Percentiles rank a stretch among this genome's conserved stretches.
phyloP scores from a whole-genome alignment of 1,284 basidiomycete species.

The Ustilago sp. region DNA sequence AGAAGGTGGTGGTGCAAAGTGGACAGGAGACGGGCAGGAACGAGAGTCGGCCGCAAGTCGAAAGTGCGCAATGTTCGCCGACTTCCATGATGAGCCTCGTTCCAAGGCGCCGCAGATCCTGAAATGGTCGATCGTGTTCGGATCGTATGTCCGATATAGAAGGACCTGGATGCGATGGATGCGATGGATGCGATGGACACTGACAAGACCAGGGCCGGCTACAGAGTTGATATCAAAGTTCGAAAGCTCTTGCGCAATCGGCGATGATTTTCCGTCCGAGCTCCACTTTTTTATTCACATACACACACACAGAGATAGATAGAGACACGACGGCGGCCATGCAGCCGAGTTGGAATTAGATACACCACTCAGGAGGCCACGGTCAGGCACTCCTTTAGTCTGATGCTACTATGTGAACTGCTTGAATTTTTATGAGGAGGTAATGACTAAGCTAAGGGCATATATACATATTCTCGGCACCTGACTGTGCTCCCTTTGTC shows the following conservation, averaged over 20 bases:
- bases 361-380: too few species aligned
- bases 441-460: too few species aligned
- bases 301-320: too few species aligned
- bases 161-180: constrained; percentile 7
- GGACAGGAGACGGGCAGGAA: constrained; percentile 59
- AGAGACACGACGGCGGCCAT: neutral
- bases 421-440: too few species aligned
- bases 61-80: constrained; percentile 52
- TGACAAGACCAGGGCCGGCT: neutral
- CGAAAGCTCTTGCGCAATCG: constrained; percentile 8
- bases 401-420: too few species aligned
- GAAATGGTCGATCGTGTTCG: neutral
- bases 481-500: too few species aligned
- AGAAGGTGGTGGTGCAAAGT: constrained; percentile 49
- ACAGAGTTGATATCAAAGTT: neutral
- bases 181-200: neutral
- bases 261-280: constrained; percentile 5
- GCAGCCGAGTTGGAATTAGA: too few species aligned
- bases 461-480: too few species aligned
- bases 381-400: too few species aligned
- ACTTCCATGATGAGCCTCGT: constrained; percentile 46
- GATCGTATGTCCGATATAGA: neutral
- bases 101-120: neutral
- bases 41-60: constrained; percentile 50
- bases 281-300: too few species aligned